phyloP scores from a whole-genome alignment of 305 asterid species.

The Monarda citriodora region DNA sequence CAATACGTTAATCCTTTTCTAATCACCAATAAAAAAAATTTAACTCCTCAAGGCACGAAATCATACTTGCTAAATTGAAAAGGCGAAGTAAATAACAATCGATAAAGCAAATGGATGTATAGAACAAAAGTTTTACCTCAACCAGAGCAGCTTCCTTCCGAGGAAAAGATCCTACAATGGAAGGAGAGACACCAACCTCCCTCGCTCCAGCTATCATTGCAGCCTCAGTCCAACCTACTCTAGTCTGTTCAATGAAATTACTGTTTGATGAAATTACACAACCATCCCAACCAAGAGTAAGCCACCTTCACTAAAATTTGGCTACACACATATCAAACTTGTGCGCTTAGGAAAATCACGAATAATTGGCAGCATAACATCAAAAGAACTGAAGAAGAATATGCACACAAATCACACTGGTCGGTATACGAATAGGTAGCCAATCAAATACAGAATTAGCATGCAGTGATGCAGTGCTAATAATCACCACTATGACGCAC shows the following conservation, averaged over 20 bases:
- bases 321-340: conserved; percentile 4
- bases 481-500: conserved; percentile 8
- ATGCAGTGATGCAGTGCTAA: conserved; percentile 14
- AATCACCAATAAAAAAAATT: conserved; percentile 9
- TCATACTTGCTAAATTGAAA: background rate
- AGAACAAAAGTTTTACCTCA: conserved; percentile 48
- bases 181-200: conserved; percentile 82
- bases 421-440: background rate
- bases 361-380: background rate
- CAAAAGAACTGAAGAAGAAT: background rate
- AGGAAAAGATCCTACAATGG: conserved; percentile 81
- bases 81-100: conserved; percentile 1
- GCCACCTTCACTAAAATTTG: conserved; percentile 9
- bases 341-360: conserved; percentile 3
- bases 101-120: conserved; percentile 4
- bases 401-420: background rate
- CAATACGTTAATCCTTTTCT: conserved; percentile 3
- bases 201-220: conserved; percentile 92
- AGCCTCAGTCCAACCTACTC: conserved; percentile 84
- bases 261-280: no score
- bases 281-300: conserved; percentile 18
- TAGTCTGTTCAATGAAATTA: conserved; percentile 45
- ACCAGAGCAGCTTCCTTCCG: conserved; percentile 88
- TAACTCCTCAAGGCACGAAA: background rate
- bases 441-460: conserved; percentile 9